Percentiles rank a stretch among this genome's conserved stretches.
Evolutionary conservation across 768 basidiomycete species (phyloP).

Genomic region (Podaxis carcinomalis): DNA sequence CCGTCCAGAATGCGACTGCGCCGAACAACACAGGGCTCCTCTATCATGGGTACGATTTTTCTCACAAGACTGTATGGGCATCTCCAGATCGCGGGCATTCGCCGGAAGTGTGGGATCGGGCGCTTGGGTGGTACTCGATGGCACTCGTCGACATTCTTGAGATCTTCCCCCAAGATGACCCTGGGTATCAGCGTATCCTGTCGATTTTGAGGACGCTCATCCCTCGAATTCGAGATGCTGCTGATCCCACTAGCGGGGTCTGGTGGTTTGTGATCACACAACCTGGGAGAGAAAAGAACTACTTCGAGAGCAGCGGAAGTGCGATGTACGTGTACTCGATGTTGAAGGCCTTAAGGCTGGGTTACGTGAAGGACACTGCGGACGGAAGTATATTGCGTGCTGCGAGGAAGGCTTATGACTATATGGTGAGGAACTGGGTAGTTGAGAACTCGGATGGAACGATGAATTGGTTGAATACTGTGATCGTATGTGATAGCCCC

Average conservation of each 20-base stretch:
- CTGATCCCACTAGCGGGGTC: conserved; percentile 33
- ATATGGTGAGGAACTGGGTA: conserved; percentile 36
- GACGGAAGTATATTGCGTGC: conserved; percentile 35
- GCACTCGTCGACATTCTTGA: conserved; percentile 43
- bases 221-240: conserved; percentile 32
- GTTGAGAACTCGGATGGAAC: conserved; percentile 38
- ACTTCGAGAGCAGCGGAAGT: conserved; percentile 44
- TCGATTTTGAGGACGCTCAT: conserved; percentile 28
- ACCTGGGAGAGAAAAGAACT: conserved; percentile 39
- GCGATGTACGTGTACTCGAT: conserved; percentile 45
- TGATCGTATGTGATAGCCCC: conserved; percentile 27
- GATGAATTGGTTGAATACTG: conserved; percentile 42
- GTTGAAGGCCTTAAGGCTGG: conserved; percentile 39
- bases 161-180: conserved; percentile 27
- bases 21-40: conserved; percentile 38
- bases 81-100: conserved; percentile 41
- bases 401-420: conserved; percentile 37
- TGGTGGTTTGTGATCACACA: conserved; percentile 53
- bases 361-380: conserved; percentile 29
- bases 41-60: conserved; percentile 48
- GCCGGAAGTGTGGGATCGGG: conserved; percentile 46
- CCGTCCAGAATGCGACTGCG: conserved; percentile 31
- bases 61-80: conserved; percentile 39
- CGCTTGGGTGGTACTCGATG: conserved; percentile 45
- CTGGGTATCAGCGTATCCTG: conserved; percentile 27